Evolutionary conservation across 2,329 filamentous ascomycete genomes (phyloP), one percentile per base, ranked within the genome.

Genomic region (Aspergillus sp.): DNA sequence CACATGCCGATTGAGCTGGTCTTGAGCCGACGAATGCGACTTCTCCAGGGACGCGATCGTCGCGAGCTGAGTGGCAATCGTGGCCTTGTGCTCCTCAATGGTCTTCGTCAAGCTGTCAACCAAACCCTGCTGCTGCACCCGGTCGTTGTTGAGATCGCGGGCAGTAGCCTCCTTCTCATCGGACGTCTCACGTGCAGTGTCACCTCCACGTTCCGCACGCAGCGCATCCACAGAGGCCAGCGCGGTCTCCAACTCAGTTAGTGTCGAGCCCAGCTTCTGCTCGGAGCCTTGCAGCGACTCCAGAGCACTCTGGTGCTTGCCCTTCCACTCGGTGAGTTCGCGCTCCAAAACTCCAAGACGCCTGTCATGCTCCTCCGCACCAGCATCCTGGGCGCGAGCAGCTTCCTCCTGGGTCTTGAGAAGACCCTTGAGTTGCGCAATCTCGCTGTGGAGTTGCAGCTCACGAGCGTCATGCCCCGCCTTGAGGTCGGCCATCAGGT

Each of bases 51-150:
- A 80, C 3, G 82, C 76, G 25, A 95, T 83, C 58, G 84, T 87
- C 35, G 78, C 64, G 10, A 82, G 75, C 58, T 90, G 88, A 55
- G 74, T 77, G 53, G 79, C 78, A 58, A 94, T 84, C 33, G 86
- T 80, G 3, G 78, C 72, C 70, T 87, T 90, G 70, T 95, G 90
- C 62, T 89, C 83, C 45, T 90, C 83, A 46, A 96, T 84, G 63
- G 95, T 85, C 50, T 71, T 77, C 53, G 86, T 85, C 38, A 96
- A 70, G 41, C 74, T 75, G 32, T 75, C 71, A 30, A 87, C 71
- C 43, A 84, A 70, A 32, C 79, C 74, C 49, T 84, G 72, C 51
- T 88, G 82, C 61, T 79, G 77, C 37, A 67, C 66, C 32, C 78
- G 71, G 50, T 81, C 78, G 47, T 67, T 69, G 25, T 77, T 70